Percentiles rank a stretch among this genome's conserved stretches.
Evolutionary conservation across 305 asterid genomes (phyloP).

Genomic region (Solanum hybrid): DNA sequence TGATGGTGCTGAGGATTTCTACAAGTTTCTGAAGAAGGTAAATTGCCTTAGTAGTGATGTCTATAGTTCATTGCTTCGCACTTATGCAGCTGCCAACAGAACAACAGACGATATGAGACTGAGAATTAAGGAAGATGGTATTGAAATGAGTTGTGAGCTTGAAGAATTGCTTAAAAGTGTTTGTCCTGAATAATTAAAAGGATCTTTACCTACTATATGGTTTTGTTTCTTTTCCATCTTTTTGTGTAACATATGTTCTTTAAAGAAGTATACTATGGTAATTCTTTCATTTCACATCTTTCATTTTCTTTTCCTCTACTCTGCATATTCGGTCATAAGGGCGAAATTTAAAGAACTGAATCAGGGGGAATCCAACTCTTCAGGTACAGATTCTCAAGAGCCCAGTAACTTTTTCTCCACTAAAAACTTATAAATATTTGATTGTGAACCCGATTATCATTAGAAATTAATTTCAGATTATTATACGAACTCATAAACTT

Average conservation of each 20-base stretch:
- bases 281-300: not conserved
- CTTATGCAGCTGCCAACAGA: conserved; percentile 38
- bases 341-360: not conserved
- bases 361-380: not conserved
- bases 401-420: not conserved
- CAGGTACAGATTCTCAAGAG: not conserved
- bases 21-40: conserved; percentile 41
- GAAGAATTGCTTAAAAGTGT: conserved; percentile 30
- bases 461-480: not conserved
- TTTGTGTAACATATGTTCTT: not conserved
- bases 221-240: not conserved
- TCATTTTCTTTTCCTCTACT: not conserved
- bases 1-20: conserved; percentile 51
- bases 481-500: not conserved
- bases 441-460: not conserved
- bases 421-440: not conserved
- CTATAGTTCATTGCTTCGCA: conserved; percentile 32
- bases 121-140: conserved; percentile 42
- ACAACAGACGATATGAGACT: conserved; percentile 17
- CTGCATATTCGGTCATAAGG: not conserved
- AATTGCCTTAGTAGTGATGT: conserved; percentile 27
- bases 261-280: not conserved
- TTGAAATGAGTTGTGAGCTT: conserved; percentile 34
- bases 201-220: not conserved
- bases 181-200: conserved; percentile 17